Conservation (phyloP, 345 rosid genomes). For the Citrus hindsii region DNA sequence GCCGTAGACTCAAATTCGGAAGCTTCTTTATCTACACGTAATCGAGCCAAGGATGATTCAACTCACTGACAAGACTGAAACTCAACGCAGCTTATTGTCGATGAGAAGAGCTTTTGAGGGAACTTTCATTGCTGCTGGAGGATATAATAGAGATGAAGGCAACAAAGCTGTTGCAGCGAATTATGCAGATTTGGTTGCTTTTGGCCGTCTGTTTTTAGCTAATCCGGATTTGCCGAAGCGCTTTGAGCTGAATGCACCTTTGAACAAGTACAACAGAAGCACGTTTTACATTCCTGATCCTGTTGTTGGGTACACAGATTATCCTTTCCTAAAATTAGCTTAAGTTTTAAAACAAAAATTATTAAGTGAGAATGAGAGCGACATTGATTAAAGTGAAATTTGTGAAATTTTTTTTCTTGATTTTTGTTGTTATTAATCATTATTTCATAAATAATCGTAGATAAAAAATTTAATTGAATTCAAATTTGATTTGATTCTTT, state of each 20-base stretch:
- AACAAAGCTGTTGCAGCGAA: constrained; percentile 28
- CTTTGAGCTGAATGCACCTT: constrained; percentile 34
- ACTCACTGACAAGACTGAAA: constrained; percentile 19
- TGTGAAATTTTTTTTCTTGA: too few species aligned
- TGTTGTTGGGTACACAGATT: background rate
- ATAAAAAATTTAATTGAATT: too few species aligned
- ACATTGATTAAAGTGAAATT: too few species aligned
- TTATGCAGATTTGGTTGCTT: constrained; percentile 11
- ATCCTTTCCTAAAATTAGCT: too few species aligned
- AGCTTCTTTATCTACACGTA: constrained; percentile 32
- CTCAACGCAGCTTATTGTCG: constrained; percentile 16
- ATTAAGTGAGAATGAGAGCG: too few species aligned
- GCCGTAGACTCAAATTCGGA: constrained; percentile 35
- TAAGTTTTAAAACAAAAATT: too few species aligned
- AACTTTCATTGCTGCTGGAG: constrained; percentile 38
- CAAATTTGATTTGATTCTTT: too few species aligned
- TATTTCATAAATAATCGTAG: too few species aligned
- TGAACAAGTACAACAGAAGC: constrained; percentile 19
- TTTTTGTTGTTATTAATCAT: too few species aligned
- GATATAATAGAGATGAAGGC: constrained; percentile 33
- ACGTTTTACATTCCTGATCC: too few species aligned
- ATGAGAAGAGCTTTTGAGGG: constrained; percentile 39
- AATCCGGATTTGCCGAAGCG: constrained; percentile 45
- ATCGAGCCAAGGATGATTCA: constrained; percentile 28
- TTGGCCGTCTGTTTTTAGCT: constrained; percentile 27